Evolutionary conservation across 768 basidiomycete genomes (phyloP).

Genomic region (Cystobasidium tubakii): DNA sequence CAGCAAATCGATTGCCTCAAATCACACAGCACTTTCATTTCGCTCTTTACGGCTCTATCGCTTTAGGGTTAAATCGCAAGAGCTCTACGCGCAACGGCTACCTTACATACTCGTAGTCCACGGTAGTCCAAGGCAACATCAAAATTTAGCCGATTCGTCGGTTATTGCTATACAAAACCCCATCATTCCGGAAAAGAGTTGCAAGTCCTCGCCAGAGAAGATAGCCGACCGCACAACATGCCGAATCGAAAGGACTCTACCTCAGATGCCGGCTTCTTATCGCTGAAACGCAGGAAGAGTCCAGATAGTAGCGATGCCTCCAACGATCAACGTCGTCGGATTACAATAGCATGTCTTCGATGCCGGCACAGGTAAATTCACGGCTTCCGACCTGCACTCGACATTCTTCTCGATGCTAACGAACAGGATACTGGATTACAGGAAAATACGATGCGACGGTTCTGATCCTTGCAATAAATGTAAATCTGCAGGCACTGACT

Average conservation of each 20-base stretch:
- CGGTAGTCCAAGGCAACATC: too few species aligned
- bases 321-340: conserved; percentile 16
- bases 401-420: neutral
- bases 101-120: too few species aligned
- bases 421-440: neutral
- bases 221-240: neutral
- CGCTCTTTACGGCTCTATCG: too few species aligned
- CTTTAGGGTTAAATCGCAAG: too few species aligned
- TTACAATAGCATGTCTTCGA: conserved; percentile 21
- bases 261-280: neutral
- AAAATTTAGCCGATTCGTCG: too few species aligned
- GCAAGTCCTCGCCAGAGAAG: neutral
- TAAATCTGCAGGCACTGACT: neutral
- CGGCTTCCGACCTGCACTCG: neutral
- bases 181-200: neutral
- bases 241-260: neutral
- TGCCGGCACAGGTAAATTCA: conserved; percentile 19
- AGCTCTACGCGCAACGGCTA: too few species aligned
- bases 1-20: too few species aligned
- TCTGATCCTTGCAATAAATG: conserved; percentile 18
- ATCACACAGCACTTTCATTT: too few species aligned
- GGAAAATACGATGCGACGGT: conserved; percentile 35
- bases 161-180: too few species aligned
- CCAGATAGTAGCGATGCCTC: conserved; percentile 10
- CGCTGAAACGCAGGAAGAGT: conserved; percentile 16